A percentile compares a stretch with the other conserved stretches of the same genome.
phyloP scores from a whole-genome alignment of 345 rosid species.

The Luvunga scandens region DNA sequence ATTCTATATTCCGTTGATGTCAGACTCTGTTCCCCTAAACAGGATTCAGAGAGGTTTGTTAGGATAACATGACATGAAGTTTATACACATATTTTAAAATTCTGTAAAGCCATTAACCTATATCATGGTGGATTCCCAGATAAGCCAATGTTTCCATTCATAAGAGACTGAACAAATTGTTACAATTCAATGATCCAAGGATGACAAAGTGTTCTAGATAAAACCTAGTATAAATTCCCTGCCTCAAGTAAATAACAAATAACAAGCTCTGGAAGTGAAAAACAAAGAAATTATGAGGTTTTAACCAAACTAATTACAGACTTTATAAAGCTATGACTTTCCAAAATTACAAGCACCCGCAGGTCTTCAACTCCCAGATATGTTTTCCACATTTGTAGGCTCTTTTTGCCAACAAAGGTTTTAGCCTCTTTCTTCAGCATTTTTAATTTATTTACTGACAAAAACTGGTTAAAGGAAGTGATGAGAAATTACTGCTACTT shows the following conservation, averaged over 20 bases:
- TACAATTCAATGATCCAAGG: background rate
- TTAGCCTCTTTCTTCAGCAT: background rate
- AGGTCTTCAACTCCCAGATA: background rate
- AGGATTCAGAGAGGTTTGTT: slow-evolving; percentile 7
- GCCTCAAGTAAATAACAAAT: background rate
- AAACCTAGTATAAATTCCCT: background rate
- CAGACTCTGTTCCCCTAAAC: slow-evolving; percentile 25
- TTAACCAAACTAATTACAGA: no score
- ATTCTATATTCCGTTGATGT: slow-evolving; percentile 24
- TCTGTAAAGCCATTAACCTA: background rate
- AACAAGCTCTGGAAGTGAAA: background rate
- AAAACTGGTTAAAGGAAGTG: background rate
- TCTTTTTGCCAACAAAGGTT: background rate
- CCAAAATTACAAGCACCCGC: no score
- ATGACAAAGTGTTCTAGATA: background rate
- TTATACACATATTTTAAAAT: background rate
- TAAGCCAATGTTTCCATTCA: background rate
- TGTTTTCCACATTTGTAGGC: background rate
- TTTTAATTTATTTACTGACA: background rate
- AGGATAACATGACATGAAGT: background rate
- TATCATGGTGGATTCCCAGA: background rate
- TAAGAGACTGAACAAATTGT: background rate
- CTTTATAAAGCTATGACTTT: no score
- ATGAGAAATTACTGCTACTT: background rate
- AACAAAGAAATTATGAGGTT: no score